Evolutionary conservation across 2,329 filamentous ascomycete genomes (phyloP).

Genomic region (Stagonosporopsis cucurbitacearum): DNA sequence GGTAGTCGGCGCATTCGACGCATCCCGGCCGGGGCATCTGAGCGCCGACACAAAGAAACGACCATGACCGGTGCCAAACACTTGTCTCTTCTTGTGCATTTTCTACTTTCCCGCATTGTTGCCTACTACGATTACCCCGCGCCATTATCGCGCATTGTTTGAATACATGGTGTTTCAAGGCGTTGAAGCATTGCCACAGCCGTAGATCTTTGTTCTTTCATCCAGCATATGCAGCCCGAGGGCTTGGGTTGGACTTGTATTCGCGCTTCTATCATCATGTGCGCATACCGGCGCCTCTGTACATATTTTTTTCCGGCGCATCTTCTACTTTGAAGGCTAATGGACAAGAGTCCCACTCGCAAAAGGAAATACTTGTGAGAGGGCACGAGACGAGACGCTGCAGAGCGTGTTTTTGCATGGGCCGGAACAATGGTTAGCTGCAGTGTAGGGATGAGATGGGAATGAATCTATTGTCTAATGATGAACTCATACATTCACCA

Average conservation of each 20-base stretch:
- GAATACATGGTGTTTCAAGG: constrained; percentile 6
- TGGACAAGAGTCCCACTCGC: neutral
- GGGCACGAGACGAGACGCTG: neutral
- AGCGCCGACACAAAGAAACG: constrained; percentile 14
- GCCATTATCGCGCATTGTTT: constrained; percentile 7
- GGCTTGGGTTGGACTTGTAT: too few relatives aligned
- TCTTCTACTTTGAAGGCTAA: neutral
- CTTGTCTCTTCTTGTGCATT: neutral
- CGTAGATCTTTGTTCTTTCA: neutral
- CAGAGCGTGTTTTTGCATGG: neutral
- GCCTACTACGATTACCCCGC: constrained; percentile 18
- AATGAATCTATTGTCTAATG: neutral
- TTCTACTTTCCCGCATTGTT: constrained; percentile 9
- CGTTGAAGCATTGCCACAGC: constrained; percentile 5
- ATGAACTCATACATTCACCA: too few relatives aligned
- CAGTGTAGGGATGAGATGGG: neutral
- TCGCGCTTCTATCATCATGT: neutral
- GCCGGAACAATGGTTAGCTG: too few relatives aligned
- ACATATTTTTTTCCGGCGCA: neutral
- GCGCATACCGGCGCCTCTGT: neutral
- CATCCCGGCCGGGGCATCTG: neutral
- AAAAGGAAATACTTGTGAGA: neutral
- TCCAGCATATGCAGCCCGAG: neutral
- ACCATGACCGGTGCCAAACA: constrained; percentile 5
- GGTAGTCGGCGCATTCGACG: neutral